phyloP scores from a whole-genome alignment of 768 basidiomycete genomes.

The Leccinum truebloodii region DNA sequence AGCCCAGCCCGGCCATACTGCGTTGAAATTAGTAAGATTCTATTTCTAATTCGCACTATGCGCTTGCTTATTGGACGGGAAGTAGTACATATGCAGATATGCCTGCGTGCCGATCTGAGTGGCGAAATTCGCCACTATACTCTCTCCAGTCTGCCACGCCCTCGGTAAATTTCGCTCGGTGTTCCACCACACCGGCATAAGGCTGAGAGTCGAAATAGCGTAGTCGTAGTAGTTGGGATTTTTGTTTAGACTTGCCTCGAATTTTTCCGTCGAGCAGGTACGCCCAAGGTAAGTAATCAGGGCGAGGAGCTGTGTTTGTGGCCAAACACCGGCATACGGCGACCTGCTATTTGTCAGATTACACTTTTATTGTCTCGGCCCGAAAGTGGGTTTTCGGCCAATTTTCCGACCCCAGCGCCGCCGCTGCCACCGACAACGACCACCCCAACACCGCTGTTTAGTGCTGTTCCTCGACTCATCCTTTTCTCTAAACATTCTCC shows the following conservation, averaged over 20 bases:
- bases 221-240: slow-evolving; percentile 12
- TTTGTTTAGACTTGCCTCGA: slow-evolving; percentile 15
- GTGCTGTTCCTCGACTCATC: slow-evolving; percentile 39
- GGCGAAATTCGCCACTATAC: slow-evolving; percentile 3
- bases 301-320: slow-evolving; percentile 28
- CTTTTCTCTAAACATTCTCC: slow-evolving; percentile 48
- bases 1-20: background rate
- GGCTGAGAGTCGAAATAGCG: background rate
- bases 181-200: background rate
- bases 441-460: slow-evolving; percentile 30
- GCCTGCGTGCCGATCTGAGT: background rate
- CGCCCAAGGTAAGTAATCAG: slow-evolving; percentile 31
- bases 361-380: slow-evolving; percentile 46
- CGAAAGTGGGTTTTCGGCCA: slow-evolving; percentile 62
- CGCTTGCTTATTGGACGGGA: slow-evolving; percentile 7
- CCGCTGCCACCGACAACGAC: slow-evolving; percentile 54
- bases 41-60: background rate
- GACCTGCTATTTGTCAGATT: slow-evolving; percentile 31
- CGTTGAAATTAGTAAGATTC: slow-evolving; percentile 9
- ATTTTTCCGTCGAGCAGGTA: slow-evolving; percentile 1
- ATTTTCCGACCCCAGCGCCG: slow-evolving; percentile 61
- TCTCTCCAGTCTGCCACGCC: background rate
- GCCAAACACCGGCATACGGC: slow-evolving; percentile 35
- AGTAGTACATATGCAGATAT: background rate
- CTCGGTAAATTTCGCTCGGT: background rate